Percentiles rank a stretch among this genome's conserved stretches.
phyloP scores from a whole-genome alignment of 129 eudicot species.

The Ambrosia trifida region DNA sequence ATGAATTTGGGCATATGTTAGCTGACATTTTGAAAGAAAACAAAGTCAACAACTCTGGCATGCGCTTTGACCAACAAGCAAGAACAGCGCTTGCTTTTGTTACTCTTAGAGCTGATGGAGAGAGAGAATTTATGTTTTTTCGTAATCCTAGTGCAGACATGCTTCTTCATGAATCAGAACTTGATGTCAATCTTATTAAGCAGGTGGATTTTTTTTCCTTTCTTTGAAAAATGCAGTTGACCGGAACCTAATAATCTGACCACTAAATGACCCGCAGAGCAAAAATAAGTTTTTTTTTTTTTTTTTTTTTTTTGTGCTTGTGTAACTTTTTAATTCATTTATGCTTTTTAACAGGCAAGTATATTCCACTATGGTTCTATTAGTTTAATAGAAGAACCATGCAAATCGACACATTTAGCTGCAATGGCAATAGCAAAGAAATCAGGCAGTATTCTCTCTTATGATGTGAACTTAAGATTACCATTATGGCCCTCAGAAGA shows the following conservation, averaged over 20 bases:
- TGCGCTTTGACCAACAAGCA: slow-evolving; percentile 55
- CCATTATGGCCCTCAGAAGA: slow-evolving; percentile 66
- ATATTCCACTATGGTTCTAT: slow-evolving; percentile 67
- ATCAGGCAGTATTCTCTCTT: slow-evolving; percentile 60
- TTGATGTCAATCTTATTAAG: slow-evolving; percentile 49
- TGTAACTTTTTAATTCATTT: slow-evolving; percentile 2
- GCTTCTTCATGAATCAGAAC: slow-evolving; percentile 65
- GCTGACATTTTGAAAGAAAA: slow-evolving; percentile 59
- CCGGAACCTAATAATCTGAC: neutral
- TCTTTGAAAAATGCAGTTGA: neutral
- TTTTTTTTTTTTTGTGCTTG: neutral
- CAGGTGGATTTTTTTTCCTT: slow-evolving; percentile 34
- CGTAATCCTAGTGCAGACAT: slow-evolving; percentile 72
- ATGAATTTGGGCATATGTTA: slow-evolving; percentile 64
- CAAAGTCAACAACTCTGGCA: slow-evolving; percentile 58
- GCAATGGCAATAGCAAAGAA: slow-evolving; percentile 59
- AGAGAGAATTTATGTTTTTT: slow-evolving; percentile 60
- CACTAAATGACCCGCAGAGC: neutral
- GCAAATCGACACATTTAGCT: slow-evolving; percentile 57
- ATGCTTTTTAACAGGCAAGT: slow-evolving; percentile 39
- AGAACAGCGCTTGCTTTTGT: slow-evolving; percentile 68
- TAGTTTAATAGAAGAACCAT: slow-evolving; percentile 62
- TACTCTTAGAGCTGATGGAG: slow-evolving; percentile 57
- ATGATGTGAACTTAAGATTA: slow-evolving; percentile 57
- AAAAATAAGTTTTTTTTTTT: neutral